Base-by-base conservation (phyloP, 2,329 filamentous ascomycete genomes). In the Hypomyces perniciosus region DNA sequence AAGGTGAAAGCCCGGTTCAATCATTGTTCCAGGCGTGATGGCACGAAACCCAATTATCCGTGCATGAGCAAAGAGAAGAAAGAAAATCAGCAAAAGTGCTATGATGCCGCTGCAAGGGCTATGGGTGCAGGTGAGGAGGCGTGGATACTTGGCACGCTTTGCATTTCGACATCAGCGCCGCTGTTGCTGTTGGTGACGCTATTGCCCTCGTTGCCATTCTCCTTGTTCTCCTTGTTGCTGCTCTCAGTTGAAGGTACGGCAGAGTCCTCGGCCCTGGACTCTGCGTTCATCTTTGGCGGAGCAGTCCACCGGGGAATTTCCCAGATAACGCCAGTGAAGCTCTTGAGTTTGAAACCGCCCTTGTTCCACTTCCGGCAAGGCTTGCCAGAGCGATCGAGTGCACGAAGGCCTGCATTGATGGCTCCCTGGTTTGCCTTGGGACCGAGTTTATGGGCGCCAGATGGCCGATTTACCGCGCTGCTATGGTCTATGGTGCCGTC, bases 381-480 rank as follows among this genome's bases (percentile, higher is more conserved):
- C 63, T 92, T 88, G 59, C 92, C 92, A 6, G 87, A 87, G 54
- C 92, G 85, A 69, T 99, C 93, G 57, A 99, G 86, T 9, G 93
- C 92, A 50, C 93, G 89, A 45, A 99, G 84, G 47, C 90, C 89
- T 49, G 93, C 93, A 66, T 99, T 99, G 77, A 99, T 99, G 53
- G 92, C 92, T 57, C 93, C 93, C 62, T 92, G 88, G 68, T 96
- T 97, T 46, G 92, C 92, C 70, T 96, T 97, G 59, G 93, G 93
- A 4, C 92, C 92, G 28, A 97, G 85, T 68, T 95, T 95, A 71
- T 92, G 88, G 46, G 77, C 75, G 49, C 77, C 77, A 5, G 73
- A 72, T 42, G 75, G 70, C 60, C 77, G 73, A 54, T 68, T 68
- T 59, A 70, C 68, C 54, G 73, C 64, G 59, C 73, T 71, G 62